Percentiles rank a stretch among this genome's conserved stretches.
Conservation (phyloP, 306 rosid species). For the barrel medic (Medicago truncatula) region MtrunA17r5.0-ANR NC_053045.1:6638501-6639000, state of each 20-base stretch:
- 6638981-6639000: too few relatives aligned
- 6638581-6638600: constrained; percentile 30
- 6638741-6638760: constrained; percentile 26
- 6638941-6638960: too few relatives aligned
- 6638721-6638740: constrained; percentile 55
- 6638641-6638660: constrained; percentile 69
- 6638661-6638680: constrained; percentile 61
- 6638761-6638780: neutral
- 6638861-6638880: too few relatives aligned
- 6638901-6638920: too few relatives aligned
- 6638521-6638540: constrained; percentile 47
- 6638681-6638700: constrained; percentile 50
- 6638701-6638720: constrained; percentile 51
- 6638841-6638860: too few relatives aligned
- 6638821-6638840: too few relatives aligned
- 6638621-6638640: constrained; percentile 53
- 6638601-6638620: constrained; percentile 39
- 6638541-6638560: constrained; percentile 46
- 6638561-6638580: constrained; percentile 6
- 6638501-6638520: neutral
- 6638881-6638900: too few relatives aligned
- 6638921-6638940: too few relatives aligned
- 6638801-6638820: too few relatives aligned
- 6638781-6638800: too few relatives aligned
- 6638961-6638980: too few relatives aligned